These are phyloP conservation scores for Bauhinia variegata DNA, from an alignment of 306 rosid genomes.

Conservation along the genomic window DNA sequence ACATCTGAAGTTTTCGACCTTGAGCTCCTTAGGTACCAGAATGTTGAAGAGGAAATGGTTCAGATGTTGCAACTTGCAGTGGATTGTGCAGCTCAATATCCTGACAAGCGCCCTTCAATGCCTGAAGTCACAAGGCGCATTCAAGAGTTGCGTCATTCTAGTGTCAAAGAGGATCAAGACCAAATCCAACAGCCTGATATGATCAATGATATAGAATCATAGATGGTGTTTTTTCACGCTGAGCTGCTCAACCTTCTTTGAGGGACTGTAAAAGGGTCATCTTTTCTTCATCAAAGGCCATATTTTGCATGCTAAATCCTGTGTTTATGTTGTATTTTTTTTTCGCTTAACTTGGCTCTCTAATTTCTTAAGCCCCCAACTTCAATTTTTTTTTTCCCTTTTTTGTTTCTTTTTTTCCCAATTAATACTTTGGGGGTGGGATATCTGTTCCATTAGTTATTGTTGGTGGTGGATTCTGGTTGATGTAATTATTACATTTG, in stretches of 20 bases:
- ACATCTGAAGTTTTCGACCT: conserved; percentile 68
- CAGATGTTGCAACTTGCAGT: conserved; percentile 66
- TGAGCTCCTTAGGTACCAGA: conserved; percentile 60
- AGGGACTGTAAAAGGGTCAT: conserved; percentile 16
- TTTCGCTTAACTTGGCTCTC: conserved; percentile 25
- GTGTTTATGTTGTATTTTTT: conserved; percentile 45
- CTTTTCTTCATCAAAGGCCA: conserved; percentile 32
- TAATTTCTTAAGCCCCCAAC: conserved; percentile 39
- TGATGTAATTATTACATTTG: conserved; percentile 52
- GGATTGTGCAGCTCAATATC: conserved; percentile 64
- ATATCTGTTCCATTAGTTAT: conserved; percentile 41
- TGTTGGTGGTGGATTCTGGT: conserved; percentile 54
- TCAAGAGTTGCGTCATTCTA: conserved; percentile 48
- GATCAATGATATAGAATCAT: no score
- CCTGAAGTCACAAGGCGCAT: conserved; percentile 53
- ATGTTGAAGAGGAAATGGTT: conserved; percentile 69
- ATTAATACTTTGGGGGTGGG: conserved; percentile 33
- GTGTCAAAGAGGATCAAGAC: conserved; percentile 44
- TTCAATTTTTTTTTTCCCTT: conserved; percentile 29
- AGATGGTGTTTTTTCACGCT: conserved; percentile 42
- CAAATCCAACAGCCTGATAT: no score
- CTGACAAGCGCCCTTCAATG: conserved; percentile 69
- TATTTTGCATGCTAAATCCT: conserved; percentile 39
- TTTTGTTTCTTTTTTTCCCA: no score
- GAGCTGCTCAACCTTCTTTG: conserved; percentile 28